Evolutionary conservation across 2,329 filamentous ascomycete species (phyloP), one percentile per base, ranked within the genome.

Genomic region (Dichotomopilus funicola): DNA sequence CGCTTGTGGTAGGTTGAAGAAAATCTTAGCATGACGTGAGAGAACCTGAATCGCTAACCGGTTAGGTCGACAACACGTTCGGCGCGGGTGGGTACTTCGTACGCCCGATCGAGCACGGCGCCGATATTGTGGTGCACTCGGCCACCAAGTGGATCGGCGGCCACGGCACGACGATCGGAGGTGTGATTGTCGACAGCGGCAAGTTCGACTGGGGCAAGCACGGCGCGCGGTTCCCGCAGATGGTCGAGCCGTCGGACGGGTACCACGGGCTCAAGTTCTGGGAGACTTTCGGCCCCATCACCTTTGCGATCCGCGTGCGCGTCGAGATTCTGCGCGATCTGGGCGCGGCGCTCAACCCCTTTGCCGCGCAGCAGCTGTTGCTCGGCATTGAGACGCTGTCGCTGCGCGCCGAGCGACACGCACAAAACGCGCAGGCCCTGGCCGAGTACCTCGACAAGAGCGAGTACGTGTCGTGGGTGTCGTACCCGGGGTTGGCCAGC

Each of bases 71-170:
- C 75, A 96, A 96, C 78, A 96, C 91, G 7, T 96, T 96, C 65
- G 92, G 91, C 47, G 91, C 91, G 10, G 91, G 91, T 57, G 91
- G 92, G 50, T 96, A 89, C 78, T 95, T 89, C 70, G 77, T 86
- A 63, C 84, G 87, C 6, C 91, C 91, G 42, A 92, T 96, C 65
- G 86, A 91, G 31, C 88, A 95, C 71, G 91, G 91, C 54, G 91
- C 89, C 61, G 91, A 96, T 68, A 96, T 96, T 58, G 87, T 96
- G 51, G 89, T 96, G 31, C 91, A 96, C 78, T 94, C 88, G 41
- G 91, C 91, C 9, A 96, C 91, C 56, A 96, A 96, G 73, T 96
- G 91, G 91, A 96, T 97, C 60, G 91, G 91, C 55, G 91, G 91
- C 43, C 92, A 97, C 72, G 92, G 91, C 59, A 95, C 91, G 42